Evolutionary conservation across 108 stramenopile species (phyloP).

Genomic region (Cyclotella atomus): DNA sequence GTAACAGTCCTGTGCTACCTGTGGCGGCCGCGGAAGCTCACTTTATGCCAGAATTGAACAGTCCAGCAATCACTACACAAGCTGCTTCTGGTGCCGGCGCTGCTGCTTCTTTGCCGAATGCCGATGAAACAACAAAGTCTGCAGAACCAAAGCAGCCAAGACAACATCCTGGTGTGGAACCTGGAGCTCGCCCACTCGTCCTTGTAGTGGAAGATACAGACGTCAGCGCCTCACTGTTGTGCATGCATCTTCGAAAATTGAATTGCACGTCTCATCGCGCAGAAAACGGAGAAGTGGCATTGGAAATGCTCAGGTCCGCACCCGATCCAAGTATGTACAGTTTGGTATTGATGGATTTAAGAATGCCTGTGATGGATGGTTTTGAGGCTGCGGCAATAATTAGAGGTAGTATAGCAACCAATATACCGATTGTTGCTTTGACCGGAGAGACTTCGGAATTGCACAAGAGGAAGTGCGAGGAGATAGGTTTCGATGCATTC

Average conservation of each 20-base stretch:
- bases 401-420: slow-evolving; percentile 24
- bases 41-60: neutral
- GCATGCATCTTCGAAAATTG: slow-evolving; percentile 39
- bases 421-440: slow-evolving; percentile 53
- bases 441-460: slow-evolving; percentile 48
- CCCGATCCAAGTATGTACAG: slow-evolving; percentile 40
- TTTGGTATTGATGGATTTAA: slow-evolving; percentile 72
- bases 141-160: slow-evolving; percentile 13
- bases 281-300: slow-evolving; percentile 57
- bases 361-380: slow-evolving; percentile 82
- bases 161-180: slow-evolving; percentile 34
- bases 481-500: slow-evolving; percentile 58
- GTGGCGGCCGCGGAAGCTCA: neutral
- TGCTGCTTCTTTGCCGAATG: neutral
- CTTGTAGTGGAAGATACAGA: slow-evolving; percentile 67
- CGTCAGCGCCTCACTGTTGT: slow-evolving; percentile 50
- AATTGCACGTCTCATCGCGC: slow-evolving; percentile 47
- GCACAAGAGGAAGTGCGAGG: slow-evolving; percentile 24
- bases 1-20: neutral
- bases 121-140: neutral
- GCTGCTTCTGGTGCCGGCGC: neutral
- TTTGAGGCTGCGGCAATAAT: slow-evolving; percentile 58
- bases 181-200: slow-evolving; percentile 46
- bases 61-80: slow-evolving; percentile 5
- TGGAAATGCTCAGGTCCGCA: slow-evolving; percentile 55